These are phyloP conservation scores for Pseudisothecium myosuroides DNA, from an alignment of 225 moss, liverwort and hornwort species.

Conservation along the genomic window DNA sequence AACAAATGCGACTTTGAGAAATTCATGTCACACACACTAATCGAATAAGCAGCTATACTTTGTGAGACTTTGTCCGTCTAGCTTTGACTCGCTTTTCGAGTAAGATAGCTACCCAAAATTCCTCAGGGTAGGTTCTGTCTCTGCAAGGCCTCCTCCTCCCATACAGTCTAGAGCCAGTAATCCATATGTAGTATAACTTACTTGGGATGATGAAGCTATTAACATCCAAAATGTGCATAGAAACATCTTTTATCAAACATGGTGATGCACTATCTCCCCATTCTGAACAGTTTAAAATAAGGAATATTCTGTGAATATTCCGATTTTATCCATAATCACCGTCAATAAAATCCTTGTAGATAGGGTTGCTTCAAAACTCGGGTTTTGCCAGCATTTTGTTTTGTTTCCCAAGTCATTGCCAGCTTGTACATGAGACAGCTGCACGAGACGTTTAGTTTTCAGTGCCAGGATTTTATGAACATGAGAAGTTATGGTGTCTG, in stretches of 20 bases:
- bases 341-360: not conserved
- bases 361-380: not conserved
- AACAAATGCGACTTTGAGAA: not conserved
- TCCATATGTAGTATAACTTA: not conserved
- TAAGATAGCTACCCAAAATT: not conserved
- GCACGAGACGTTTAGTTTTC: not conserved
- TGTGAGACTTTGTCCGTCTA: not conserved
- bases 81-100: not conserved
- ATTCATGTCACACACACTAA: not conserved
- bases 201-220: not conserved
- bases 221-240: not conserved
- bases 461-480: not conserved
- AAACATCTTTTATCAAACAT: not conserved
- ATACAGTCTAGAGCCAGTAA: not conserved
- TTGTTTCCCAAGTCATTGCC: not conserved
- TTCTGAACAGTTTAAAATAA: not conserved
- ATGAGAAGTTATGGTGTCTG: not conserved
- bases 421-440: not conserved
- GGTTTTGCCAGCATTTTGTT: not conserved
- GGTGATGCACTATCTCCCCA: not conserved
- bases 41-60: not conserved
- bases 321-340: accelerated
- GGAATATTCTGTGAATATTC: no score
- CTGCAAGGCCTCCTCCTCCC: not conserved
- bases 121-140: not conserved